These are phyloP conservation scores for Solanum clarkiae DNA, from an alignment of 257 asterid genomes.

Conservation along the genomic window DNA sequence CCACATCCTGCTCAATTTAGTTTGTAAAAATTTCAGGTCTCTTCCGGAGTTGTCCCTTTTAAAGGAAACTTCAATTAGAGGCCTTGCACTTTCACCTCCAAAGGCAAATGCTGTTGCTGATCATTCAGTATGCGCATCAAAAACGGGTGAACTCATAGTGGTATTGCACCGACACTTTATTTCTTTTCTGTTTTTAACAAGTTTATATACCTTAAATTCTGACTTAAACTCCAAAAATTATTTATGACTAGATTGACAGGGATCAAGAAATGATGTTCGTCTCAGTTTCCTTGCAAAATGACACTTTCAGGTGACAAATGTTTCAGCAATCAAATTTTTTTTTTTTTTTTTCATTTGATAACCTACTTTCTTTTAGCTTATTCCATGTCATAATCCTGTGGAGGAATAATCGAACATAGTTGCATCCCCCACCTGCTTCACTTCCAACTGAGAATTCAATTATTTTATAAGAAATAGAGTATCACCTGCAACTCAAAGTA, in stretches of 20 bases:
- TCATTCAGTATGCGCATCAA: conserved; percentile 46
- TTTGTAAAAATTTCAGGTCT: conserved; percentile 44
- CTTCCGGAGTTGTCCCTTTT: conserved; percentile 75
- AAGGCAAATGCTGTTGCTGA: conserved; percentile 38
- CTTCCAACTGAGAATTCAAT: background rate
- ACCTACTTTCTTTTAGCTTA: background rate
- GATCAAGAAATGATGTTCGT: conserved; percentile 68
- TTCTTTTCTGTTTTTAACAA: background rate
- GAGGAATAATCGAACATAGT: background rate
- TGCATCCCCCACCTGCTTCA: background rate
- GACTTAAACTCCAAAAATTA: background rate
- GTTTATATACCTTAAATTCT: background rate
- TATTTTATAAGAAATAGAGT: background rate
- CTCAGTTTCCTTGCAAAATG: conserved; percentile 50
- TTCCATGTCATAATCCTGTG: background rate
- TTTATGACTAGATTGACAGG: conserved; percentile 46
- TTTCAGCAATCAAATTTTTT: background rate
- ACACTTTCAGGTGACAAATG: conserved; percentile 47
- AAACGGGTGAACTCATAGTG: conserved; percentile 57
- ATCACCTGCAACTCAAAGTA: background rate
- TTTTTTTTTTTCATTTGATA: background rate
- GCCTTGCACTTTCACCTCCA: conserved; percentile 36
- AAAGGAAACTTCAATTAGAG: conserved; percentile 65
- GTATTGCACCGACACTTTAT: conserved; percentile 24
- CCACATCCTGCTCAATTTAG: background rate